Percentiles rank a stretch among this genome's conserved stretches.
These are phyloP conservation scores for Cyclanthera cordifolia DNA, from an alignment of 306 rosid species.

Conservation along the genomic window DNA sequence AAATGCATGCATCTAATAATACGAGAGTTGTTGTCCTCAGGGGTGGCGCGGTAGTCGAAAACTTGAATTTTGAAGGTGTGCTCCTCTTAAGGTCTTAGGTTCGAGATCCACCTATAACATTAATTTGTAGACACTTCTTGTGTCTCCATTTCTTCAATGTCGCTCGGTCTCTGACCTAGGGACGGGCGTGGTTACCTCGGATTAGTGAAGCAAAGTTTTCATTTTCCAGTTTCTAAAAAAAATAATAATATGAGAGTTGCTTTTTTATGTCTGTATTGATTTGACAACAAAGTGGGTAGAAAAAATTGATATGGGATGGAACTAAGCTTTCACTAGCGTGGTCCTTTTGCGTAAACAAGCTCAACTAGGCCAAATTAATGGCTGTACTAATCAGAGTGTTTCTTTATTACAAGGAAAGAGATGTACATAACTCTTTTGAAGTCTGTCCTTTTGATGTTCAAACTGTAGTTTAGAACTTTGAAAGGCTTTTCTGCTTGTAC, in stretches of 20 bases:
- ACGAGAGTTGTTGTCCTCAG: background rate
- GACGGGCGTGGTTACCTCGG: no score
- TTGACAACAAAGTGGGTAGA: constrained; percentile 4
- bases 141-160: no score
- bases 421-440: background rate
- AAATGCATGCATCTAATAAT: constrained; percentile 7
- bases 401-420: background rate
- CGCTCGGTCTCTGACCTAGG: no score
- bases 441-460: background rate
- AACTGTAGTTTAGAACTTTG: background rate
- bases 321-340: constrained; percentile 8
- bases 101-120: no score
- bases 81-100: no score
- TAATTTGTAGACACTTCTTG: no score
- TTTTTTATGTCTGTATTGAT: background rate
- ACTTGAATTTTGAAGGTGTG: no score
- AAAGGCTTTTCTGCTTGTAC: constrained; percentile 1
- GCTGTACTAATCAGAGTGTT: background rate
- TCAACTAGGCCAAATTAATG: constrained; percentile 1
- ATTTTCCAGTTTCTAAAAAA: no score
- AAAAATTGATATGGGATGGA: background rate
- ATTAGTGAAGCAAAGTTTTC: no score
- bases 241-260: no score
- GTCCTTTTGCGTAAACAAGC: constrained; percentile 12
- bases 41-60: no score